phyloP scores from a whole-genome alignment of 2,329 filamentous ascomycete genomes.

The Trematosphaeria pertusa region DNA sequence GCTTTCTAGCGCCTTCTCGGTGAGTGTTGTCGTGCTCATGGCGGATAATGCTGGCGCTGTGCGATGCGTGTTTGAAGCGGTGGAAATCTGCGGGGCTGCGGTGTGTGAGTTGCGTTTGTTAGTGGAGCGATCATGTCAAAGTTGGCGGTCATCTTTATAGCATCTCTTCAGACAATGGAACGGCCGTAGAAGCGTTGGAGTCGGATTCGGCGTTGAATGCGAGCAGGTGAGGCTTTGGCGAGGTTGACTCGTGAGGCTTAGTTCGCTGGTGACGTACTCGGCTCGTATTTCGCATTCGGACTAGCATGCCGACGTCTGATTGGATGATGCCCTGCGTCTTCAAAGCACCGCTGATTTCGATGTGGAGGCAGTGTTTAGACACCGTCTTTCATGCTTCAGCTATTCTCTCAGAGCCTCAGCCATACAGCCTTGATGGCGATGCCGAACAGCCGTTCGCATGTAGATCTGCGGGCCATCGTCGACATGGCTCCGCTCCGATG shows the following conservation, averaged over 20 bases:
- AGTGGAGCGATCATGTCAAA: neutral
- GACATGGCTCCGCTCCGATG: too few species aligned
- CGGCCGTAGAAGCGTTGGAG: neutral
- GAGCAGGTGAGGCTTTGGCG: slow-evolving; percentile 10
- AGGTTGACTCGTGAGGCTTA: slow-evolving; percentile 15
- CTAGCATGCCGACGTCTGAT: too few species aligned
- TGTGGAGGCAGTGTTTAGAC: too few species aligned
- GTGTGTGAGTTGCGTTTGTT: slow-evolving; percentile 3
- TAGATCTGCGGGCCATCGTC: too few species aligned
- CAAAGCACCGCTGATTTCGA: too few species aligned
- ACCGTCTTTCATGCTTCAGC: too few species aligned
- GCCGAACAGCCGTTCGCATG: too few species aligned
- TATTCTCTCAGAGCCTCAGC: too few species aligned
- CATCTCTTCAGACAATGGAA: neutral
- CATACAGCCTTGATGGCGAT: too few species aligned
- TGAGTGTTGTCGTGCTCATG: slow-evolving; percentile 11
- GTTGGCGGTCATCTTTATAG: slow-evolving; percentile 2
- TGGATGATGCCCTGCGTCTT: too few species aligned
- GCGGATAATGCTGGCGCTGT: too few species aligned
- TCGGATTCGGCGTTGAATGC: neutral
- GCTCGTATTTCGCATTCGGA: slow-evolving; percentile 12
- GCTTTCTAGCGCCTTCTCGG: slow-evolving; percentile 12
- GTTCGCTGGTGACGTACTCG: slow-evolving; percentile 9
- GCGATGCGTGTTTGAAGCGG: neutral
- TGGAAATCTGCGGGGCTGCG: neutral